A percentile compares a stretch with the other conserved stretches of the same genome.
These are phyloP conservation scores for Psilocybe cyanescens DNA, from an alignment of 768 basidiomycete genomes.

Conservation along the genomic window DNA sequence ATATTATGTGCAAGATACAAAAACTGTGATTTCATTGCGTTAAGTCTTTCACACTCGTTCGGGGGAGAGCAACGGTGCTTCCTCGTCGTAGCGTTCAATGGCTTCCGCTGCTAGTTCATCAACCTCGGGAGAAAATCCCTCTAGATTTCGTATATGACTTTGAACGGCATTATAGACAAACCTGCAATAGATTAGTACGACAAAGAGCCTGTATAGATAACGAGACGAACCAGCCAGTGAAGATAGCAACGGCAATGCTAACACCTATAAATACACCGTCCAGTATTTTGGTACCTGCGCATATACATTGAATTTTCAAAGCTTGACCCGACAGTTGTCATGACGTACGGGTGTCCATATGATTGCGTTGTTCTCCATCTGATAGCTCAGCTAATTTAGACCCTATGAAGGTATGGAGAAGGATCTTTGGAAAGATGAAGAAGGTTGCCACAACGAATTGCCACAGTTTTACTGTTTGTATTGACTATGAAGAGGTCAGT, in stretches of 20 bases:
- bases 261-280: slow-evolving; percentile 62
- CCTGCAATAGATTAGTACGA: slow-evolving; percentile 39
- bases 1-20: not conserved
- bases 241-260: slow-evolving; percentile 59
- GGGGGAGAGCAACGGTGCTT: slow-evolving; percentile 55
- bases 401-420: slow-evolving; percentile 80
- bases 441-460: slow-evolving; percentile 80
- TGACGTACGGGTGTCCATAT: slow-evolving; percentile 75
- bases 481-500: slow-evolving; percentile 48
- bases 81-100: slow-evolving; percentile 63
- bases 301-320: slow-evolving; percentile 14
- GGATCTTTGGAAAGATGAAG: slow-evolving; percentile 70
- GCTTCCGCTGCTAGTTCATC: slow-evolving; percentile 63
- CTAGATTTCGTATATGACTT: slow-evolving; percentile 58
- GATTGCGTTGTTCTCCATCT: slow-evolving; percentile 71
- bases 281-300: slow-evolving; percentile 63
- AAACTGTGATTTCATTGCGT: not conserved
- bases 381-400: slow-evolving; percentile 74
- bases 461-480: slow-evolving; percentile 71
- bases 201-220: not conserved
- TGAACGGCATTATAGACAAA: slow-evolving; percentile 68
- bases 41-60: not conserved
- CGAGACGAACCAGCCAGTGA: slow-evolving; percentile 63
- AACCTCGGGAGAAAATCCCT: slow-evolving; percentile 48
- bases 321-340: not conserved